Evolutionary conservation across 495 filamentous ascomycete species (phyloP), one percentile per base, ranked within the genome.

Genomic region (Podospora appendiculata): DNA sequence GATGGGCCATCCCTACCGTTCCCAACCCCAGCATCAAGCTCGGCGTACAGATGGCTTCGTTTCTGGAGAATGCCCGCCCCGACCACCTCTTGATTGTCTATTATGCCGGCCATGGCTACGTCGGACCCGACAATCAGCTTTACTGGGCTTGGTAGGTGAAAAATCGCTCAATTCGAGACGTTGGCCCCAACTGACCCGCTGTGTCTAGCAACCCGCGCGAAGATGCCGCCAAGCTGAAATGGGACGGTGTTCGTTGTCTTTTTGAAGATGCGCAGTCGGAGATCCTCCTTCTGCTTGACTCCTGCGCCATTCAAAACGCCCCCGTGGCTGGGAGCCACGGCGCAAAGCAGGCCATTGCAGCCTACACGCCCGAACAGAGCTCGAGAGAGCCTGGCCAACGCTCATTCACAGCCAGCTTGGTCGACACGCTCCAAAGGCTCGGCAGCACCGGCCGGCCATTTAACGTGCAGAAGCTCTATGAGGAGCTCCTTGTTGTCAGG

Each of bases 41-140:
- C 14, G 73, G 73, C 6, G 69, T 76, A 52, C 72, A 74, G 51
- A 73, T 81, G 62, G 60, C 68, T 12, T 69, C 70, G 0, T 76
- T 76, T 39, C 64, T 79, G 32, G 72, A 81, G 51, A 69, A 74
- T 41, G 76, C 77, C 9, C 58, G 71, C 17, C 68, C 75, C 3
- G 76, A 79, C 50, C 77, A 80, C 46, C 72, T 81, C 1, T 59
- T 79, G 52, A 76, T 81, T 51, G 72, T 81, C 53, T 79, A 79
- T 58, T 81, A 81, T 57, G 77, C 75, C 35, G 78, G 78, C 11
- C 66, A 78, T 55, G 74, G 76, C 14, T 75, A 67, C 53, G 63
- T 76, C 47, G 73, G 75, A 3, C 51, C 66, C 6, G 76, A 81
- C 55, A 70, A 73, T 54, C 75, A 78, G 54, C 65, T 79, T 4